These are phyloP conservation scores for Casuarina equisetifolia DNA, from an alignment of 306 rosid species.

Conservation along the genomic window DNA sequence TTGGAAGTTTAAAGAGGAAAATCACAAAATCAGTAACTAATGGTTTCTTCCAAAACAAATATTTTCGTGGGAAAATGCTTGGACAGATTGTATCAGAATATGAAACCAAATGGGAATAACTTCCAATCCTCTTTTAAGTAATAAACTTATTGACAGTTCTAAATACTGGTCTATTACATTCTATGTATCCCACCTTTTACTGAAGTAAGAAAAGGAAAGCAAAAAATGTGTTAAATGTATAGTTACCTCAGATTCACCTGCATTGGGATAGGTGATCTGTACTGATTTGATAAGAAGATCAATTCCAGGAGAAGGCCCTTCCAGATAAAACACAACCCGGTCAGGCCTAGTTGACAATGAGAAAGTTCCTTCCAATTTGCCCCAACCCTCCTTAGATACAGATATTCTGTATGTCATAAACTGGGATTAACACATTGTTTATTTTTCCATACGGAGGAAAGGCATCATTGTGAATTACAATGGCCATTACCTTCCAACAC, in stretches of 20 bases:
- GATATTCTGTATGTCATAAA: slow-evolving; percentile 59
- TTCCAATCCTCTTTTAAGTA: not conserved
- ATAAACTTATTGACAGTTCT: not conserved
- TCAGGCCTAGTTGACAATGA: slow-evolving; percentile 60
- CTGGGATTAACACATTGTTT: slow-evolving; percentile 10
- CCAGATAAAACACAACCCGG: slow-evolving; percentile 67
- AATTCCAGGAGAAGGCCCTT: slow-evolving; percentile 86
- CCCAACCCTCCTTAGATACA: slow-evolving; percentile 63
- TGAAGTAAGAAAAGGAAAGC: not conserved
- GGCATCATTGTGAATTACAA: slow-evolving; percentile 11
- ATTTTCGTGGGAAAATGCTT: not conserved
- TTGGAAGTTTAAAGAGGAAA: slow-evolving; percentile 24
- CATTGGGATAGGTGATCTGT: slow-evolving; percentile 45
- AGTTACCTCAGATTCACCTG: slow-evolving; percentile 51
- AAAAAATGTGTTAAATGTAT: not conserved
- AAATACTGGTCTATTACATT: not conserved
- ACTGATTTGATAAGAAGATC: slow-evolving; percentile 71
- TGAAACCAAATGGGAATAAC: not conserved
- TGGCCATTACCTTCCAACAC: slow-evolving; percentile 67
- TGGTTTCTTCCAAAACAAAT: not conserved
- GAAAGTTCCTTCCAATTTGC: slow-evolving; percentile 76
- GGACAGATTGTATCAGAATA: not conserved
- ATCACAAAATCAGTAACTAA: slow-evolving; percentile 22
- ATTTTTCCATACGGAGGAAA: slow-evolving; percentile 11
- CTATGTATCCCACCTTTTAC: not conserved